These are phyloP conservation scores for Penicillium egyptiacum DNA, from an alignment of 495 filamentous ascomycete species.

Conservation along the genomic window DNA sequence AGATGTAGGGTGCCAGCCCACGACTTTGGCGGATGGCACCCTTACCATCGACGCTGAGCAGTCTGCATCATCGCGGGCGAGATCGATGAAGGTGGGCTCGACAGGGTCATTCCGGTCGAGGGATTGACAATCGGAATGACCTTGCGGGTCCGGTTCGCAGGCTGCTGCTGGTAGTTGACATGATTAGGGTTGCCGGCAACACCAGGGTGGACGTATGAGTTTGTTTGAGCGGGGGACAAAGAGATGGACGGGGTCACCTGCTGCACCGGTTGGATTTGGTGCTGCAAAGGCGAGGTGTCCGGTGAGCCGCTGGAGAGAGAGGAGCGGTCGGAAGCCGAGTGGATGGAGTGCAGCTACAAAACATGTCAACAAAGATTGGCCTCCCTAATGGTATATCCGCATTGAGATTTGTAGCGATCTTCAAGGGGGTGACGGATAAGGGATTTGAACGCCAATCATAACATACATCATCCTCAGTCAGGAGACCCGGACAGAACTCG, in stretches of 20 bases:
- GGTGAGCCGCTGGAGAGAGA: conserved; percentile 93
- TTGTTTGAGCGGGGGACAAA: conserved; percentile 66
- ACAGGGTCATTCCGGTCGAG: conserved; percentile 79
- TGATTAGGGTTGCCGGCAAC: conserved; percentile 53
- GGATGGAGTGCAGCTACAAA: conserved; percentile 77
- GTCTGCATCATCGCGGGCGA: conserved; percentile 85
- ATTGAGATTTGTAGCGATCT: conserved; percentile 9
- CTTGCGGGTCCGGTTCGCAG: conserved; percentile 85
- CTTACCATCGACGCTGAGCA: conserved; percentile 63
- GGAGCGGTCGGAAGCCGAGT: conserved; percentile 87
- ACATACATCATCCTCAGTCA: conserved; percentile 97
- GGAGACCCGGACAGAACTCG: conserved; percentile 89
- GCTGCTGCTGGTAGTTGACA: conserved; percentile 85
- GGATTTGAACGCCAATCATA: conserved; percentile 12
- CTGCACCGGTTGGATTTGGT: conserved; percentile 71
- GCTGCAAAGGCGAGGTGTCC: conserved; percentile 82
- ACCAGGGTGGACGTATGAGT: conserved; percentile 64
- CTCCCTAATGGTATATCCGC: background rate
- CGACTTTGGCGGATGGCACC: conserved; percentile 29
- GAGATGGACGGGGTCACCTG: conserved; percentile 77
- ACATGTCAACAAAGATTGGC: conserved; percentile 19
- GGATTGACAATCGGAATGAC: conserved; percentile 99
- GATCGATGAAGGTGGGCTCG: conserved; percentile 88
- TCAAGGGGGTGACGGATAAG: conserved; percentile 6
- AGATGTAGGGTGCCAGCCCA: conserved; percentile 27